Conservation (phyloP, 306 rosid genomes). For the Urtica urens region DNA sequence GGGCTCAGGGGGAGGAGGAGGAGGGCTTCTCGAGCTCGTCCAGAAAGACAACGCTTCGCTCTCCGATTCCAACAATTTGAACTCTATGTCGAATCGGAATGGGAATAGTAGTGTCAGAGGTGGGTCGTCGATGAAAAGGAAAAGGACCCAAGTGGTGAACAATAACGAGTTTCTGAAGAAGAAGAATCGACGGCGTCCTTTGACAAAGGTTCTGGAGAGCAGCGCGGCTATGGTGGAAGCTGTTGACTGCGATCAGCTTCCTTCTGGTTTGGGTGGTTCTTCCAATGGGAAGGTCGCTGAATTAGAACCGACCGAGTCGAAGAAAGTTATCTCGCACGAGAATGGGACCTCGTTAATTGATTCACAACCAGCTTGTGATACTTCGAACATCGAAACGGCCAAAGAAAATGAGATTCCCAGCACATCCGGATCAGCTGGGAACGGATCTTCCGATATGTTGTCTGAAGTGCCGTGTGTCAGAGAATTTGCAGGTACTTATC, state of each 20-base stretch:
- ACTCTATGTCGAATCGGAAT: constrained; percentile 43
- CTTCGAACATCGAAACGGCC: constrained; percentile 27
- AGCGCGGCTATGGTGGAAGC: constrained; percentile 79
- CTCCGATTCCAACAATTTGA: constrained; percentile 32
- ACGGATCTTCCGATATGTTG: constrained; percentile 41
- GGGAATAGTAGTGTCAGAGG: constrained; percentile 42
- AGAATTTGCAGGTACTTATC: constrained; percentile 49
- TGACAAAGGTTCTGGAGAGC: constrained; percentile 85
- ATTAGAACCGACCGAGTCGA: constrained; percentile 41
- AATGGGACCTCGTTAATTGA: constrained; percentile 40
- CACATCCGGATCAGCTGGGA: constrained; percentile 28
- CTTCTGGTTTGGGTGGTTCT: constrained; percentile 39
- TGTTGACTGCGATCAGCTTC: constrained; percentile 51
- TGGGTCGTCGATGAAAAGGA: constrained; percentile 47
- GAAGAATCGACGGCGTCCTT: constrained; percentile 59
- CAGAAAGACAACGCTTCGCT: constrained; percentile 48
- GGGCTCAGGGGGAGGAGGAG: too few species aligned
- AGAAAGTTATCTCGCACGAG: constrained; percentile 41
- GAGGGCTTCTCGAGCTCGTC: constrained; percentile 42
- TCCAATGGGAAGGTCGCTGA: constrained; percentile 43
- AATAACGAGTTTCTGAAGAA: constrained; percentile 55
- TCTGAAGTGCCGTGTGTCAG: constrained; percentile 52
- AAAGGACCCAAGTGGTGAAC: constrained; percentile 64
- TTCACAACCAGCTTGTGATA: constrained; percentile 33
- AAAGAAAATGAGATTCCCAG: constrained; percentile 45